A percentile compares a stretch with the other conserved stretches of the same genome.
These are phyloP conservation scores for Pestalotiopsis sp. DNA, from an alignment of 2,329 filamentous ascomycete genomes.

Conservation along the genomic window DNA sequence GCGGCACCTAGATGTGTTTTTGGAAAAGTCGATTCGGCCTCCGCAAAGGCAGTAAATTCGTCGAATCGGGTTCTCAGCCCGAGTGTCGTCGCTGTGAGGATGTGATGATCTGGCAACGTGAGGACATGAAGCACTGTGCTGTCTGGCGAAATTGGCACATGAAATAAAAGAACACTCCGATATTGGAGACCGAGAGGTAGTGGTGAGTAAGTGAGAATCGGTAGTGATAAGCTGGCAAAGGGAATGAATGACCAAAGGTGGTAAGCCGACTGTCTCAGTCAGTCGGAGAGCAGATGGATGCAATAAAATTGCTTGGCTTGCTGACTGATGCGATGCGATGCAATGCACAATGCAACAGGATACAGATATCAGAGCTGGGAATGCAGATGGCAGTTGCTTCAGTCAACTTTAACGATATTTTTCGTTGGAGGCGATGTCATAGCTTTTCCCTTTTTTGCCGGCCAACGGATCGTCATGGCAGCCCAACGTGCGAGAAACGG, in stretches of 20 bases:
- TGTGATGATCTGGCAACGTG: neutral
- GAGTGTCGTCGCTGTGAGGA: neutral
- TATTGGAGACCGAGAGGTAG: neutral
- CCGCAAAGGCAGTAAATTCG: neutral
- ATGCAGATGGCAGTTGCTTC: neutral
- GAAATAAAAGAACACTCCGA: neutral
- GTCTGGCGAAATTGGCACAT: neutral
- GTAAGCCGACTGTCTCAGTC: no score
- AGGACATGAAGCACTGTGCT: neutral
- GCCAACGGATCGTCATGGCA: slow-evolving; percentile 27
- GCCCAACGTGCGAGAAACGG: slow-evolving; percentile 27
- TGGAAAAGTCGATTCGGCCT: neutral
- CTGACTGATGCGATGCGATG: neutral
- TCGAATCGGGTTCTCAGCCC: neutral
- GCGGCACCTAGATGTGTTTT: neutral
- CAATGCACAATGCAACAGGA: neutral
- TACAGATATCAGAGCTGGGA: neutral
- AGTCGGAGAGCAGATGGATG: neutral
- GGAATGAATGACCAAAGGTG: no score
- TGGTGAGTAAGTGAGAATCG: neutral
- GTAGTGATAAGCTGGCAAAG: neutral
- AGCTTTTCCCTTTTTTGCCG: slow-evolving; percentile 15
- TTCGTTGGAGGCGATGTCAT: slow-evolving; percentile 20
- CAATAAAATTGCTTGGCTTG: neutral
- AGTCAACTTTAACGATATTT: slow-evolving; percentile 4